Evolutionary conservation across 2,329 filamentous ascomycete genomes (phyloP), one percentile per base, ranked within the genome.

Genomic region (Aspergillus thermomutatus): DNA sequence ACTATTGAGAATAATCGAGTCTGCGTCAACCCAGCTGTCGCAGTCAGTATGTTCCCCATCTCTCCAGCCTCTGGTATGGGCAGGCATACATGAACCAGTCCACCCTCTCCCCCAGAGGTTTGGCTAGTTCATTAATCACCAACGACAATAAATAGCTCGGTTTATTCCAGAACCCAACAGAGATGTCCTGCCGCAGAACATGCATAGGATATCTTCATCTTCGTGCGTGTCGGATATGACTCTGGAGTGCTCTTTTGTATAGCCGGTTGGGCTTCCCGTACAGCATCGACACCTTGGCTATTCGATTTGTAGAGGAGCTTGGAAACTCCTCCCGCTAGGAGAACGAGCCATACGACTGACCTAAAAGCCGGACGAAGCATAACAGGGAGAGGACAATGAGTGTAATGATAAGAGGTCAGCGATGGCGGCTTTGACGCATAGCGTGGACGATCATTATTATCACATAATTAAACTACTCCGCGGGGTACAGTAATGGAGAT

Each of bases 81-180:
- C 6, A 31, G 28, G 62, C 67, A 43, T 56, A 72, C 70, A 74
- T 70, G 34, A 75, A 59, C 73, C 73, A 75, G 53, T 75, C 67
- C 14, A 71, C 53, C 34, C 72, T 63, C 49, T 72, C 59, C 7
- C 54, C 60, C 10, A 60, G 55, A 5, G 70, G 66, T 56, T 73
- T 72, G 14, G 64, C 65, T 51, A 75, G 50, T 56, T 75, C 73
- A 11, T 63, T 56, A 26, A 75, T 63, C 9, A 75, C 52, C 28
- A 73, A 49, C 41, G 66, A 64, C 21, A 67, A 50, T 27, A 71
- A 58, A 54, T 70, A 73, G 17, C 62, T 60, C 26, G 69, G 64
- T 48, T 74, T 74, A 57, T 74, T 75, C 66, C 71, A 70, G 50
- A 66, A 72, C 2, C 72, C 74, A 10, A 61, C 64, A 1, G 66